These are phyloP conservation scores for Penicillium sp. DNA, from an alignment of 2,329 filamentous ascomycete genomes.

Conservation along the genomic window DNA sequence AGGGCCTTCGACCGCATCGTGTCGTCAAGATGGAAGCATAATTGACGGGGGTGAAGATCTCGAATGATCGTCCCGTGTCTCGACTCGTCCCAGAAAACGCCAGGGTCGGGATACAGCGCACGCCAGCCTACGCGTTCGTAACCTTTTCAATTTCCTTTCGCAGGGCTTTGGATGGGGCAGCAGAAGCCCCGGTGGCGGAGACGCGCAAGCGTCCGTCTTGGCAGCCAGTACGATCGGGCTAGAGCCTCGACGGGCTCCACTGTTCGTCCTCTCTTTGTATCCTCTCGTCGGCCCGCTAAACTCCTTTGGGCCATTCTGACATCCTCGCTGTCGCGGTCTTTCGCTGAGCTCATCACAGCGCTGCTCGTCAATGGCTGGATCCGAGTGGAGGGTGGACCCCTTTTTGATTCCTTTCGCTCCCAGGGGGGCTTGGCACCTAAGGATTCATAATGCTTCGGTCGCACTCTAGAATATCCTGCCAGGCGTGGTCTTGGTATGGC, in stretches of 20 bases:
- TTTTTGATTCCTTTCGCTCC: background rate
- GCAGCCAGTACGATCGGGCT: constrained; percentile 37
- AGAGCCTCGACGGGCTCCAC: constrained; percentile 31
- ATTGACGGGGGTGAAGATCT: constrained; percentile 6
- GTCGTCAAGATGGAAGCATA: constrained; percentile 2
- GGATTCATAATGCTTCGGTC: constrained; percentile 9
- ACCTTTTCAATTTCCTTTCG: constrained; percentile 19
- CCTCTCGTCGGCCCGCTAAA: constrained; percentile 23
- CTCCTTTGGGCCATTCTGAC: constrained; percentile 19
- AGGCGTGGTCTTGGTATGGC: constrained; percentile 18
- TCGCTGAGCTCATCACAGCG: background rate
- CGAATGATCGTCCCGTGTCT: constrained; percentile 21
- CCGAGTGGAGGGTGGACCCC: background rate
- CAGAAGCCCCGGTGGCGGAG: constrained; percentile 30
- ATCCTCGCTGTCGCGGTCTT: background rate
- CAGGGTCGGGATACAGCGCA: background rate
- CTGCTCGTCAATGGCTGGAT: background rate
- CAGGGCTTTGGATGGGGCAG: constrained; percentile 13
- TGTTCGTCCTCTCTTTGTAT: background rate
- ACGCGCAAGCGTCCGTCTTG: constrained; percentile 48
- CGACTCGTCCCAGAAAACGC: constrained; percentile 5
- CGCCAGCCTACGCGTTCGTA: constrained; percentile 20
- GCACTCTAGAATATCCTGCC: constrained; percentile 22
- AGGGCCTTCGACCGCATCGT: background rate
- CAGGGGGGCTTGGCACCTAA: constrained; percentile 27